phyloP scores from a whole-genome alignment of 2,329 filamentous ascomycete genomes.

The Cladosporium sp. region DNA sequence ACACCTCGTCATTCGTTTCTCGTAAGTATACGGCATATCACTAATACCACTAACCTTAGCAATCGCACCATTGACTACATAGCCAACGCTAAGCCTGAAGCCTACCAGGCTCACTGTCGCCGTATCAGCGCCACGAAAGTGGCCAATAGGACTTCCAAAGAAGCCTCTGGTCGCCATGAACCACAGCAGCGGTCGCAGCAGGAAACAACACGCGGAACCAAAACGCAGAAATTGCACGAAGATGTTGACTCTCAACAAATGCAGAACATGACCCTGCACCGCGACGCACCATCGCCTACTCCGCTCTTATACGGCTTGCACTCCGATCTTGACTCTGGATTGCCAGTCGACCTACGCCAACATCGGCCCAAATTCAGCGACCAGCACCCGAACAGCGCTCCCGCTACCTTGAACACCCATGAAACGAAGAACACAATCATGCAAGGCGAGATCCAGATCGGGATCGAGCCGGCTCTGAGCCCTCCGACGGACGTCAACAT shows the following conservation, averaged over 20 bases:
- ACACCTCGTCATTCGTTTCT: too few relatives aligned
- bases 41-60: conserved; percentile 16
- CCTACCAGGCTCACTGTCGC: conserved; percentile 6
- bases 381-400: conserved; percentile 1
- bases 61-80: conserved; percentile 8
- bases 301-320: not conserved
- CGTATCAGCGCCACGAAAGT: not conserved
- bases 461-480: conserved; percentile 6
- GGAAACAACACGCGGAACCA: not conserved
- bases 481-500: not conserved
- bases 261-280: not conserved
- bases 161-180: not conserved
- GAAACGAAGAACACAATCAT: not conserved
- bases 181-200: not conserved
- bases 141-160: not conserved
- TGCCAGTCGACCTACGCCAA: not conserved
- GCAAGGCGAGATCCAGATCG: conserved; percentile 17
- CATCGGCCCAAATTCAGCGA: not conserved
- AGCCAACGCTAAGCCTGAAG: not conserved
- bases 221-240: not conserved
- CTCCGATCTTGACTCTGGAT: not conserved
- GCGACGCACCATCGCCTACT: not conserved
- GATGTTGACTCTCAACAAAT: not conserved
- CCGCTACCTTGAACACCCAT: not conserved
- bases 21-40: conserved; percentile 7